Base-by-base conservation (phyloP, 805 yeast genomes). In the Candida maltosa region DNA sequence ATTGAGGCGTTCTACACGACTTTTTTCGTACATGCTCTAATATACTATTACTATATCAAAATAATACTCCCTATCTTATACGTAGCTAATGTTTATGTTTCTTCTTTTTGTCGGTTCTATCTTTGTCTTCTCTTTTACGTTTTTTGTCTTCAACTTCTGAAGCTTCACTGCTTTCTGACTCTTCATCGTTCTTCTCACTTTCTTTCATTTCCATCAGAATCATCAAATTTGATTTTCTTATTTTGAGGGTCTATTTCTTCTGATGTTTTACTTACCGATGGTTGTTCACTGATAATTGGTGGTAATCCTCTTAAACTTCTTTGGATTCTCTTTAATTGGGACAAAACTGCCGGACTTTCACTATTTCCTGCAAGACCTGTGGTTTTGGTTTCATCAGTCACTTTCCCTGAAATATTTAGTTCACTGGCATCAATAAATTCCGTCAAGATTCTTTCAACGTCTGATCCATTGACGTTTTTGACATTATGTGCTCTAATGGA, bases 221-320 rank as follows among this genome's bases (percentile, higher is more conserved):
- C 60, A 35, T 58, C 58, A 23, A 64, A 50, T 35, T 59, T 49
- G 39, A 52, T 44, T 47, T 52, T 50, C 46, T 52, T 49, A 24
- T 47, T 49, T 18, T 38, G 37, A 30, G 46, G 44, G 23, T 37
- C 35, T 18, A 15, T 14, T 5, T 12, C 22, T 4, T 29, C 20
- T 12, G 17, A 48, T 54, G 29, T 51, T 55, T 27, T 54, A 52
- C 37, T 44, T 45, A 17, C 50, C 56, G 50, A 12, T 58, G 39
- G 48, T 52, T 24, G 47, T 22, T 42, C 48, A 7, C 38, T 25
- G 19, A 27, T 26, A 26, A 59, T 48, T 24, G 95, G 94, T 7
- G 94, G 91, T 39, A 86, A 69, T 1, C 95, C 95, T 46, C 87
- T 69, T 45, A 85, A 73, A 44, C 83, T 87, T 60, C 95, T 73